Evolutionary conservation across 192 early-diverging fungal species (phyloP), one percentile per base, ranked within the genome.

Genomic region (Rhizophagus sp.): DNA sequence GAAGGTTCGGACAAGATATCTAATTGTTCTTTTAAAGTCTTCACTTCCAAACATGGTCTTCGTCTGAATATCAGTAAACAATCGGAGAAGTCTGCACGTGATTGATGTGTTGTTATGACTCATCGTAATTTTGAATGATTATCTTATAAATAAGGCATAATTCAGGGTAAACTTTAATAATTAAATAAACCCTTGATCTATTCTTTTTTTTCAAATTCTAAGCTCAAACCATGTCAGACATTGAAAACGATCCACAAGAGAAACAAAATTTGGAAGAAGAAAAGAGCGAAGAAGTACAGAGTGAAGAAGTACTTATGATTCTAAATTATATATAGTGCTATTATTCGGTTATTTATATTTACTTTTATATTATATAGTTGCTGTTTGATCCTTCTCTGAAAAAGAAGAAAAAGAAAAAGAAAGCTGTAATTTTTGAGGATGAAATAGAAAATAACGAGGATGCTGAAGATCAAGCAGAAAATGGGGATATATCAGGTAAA

Each of bases 391-490:
- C 75, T 24, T 30, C 34, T 76, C 66, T 87, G 68, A 88, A 88
- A 84, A 92, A 92, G 83, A 92, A 92, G 81, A 92, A 90, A 82
- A 88, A 91, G 85, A 88, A 88, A 49, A 92, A 92, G 85, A 90
- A 90, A 88, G 81, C 79, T 73, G 86, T 85, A 33, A 79, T 80
- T 41, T 83, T 84, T 78, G 86, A 87, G 62, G 76, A 81, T 74
- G 83, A 86, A 62, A 36, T 83, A 41, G 84, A 87, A 65, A 15
- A 78, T 33, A 52, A 52, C 39, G 81, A 75, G 39, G 68, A 78
- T 65, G 71, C 62, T 24, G 49, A 63, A 62, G 49, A 25, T 61
- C 36, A 68, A 62, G 62, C 63, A 7, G 81, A 63, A 5, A 72
- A 81, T 22, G 78, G 79, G 13, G 62, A 49, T 25, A 44, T 47